Base-by-base conservation (phyloP, 805 yeast genomes). In the Tetrapisispora arboricola region DNA sequence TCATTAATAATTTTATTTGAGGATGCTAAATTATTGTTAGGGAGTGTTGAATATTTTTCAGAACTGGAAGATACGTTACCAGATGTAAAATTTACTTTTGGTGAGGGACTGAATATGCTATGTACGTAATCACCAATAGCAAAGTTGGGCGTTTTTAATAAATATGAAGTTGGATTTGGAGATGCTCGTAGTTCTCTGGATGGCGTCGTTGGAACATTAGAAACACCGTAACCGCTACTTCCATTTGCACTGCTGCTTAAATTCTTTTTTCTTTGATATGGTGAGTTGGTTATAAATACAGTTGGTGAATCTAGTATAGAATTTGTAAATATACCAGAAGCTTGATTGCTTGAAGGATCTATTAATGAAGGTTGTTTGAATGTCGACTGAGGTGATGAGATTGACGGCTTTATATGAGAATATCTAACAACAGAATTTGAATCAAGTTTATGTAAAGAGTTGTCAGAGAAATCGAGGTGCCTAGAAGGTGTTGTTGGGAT, bases 71-170 rank as follows among this genome's bases (percentile, higher is more conserved):
- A 13, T 8, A 30, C 4, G 25, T 20, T 38, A 19, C 19, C 31
- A 13, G 36, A 9, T 9, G 41, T 27, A 16, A 24, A 22, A 25
- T 28, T 25, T 4, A 58, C 53, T 12, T 58, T 55, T 11, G 64
- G 65, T 10, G 64, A 59, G 11, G 65, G 65, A 38, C 62, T 56
- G 48, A 60, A 60, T 11, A 60, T 46, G 31, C 52, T 58, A 42
- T 60, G 63, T n/a, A 60, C 59, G 46, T 60, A 60, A 38, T 60
- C 64, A 6, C 63, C 63, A 62, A 60, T 59, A 46, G 56, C 58
- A 38, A 60, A 60, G 36, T 57, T 59, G 6, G 61, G 61, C 13
- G 61, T 57, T 42, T 51, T 55, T 18, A 57, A 40, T 10, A 58
- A 39, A 29, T 46, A 36, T 26, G 44, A 39, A 7, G 20, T 36